Conservation (phyloP, 768 basidiomycete genomes). For the Pulveroboletus frians region DNA sequence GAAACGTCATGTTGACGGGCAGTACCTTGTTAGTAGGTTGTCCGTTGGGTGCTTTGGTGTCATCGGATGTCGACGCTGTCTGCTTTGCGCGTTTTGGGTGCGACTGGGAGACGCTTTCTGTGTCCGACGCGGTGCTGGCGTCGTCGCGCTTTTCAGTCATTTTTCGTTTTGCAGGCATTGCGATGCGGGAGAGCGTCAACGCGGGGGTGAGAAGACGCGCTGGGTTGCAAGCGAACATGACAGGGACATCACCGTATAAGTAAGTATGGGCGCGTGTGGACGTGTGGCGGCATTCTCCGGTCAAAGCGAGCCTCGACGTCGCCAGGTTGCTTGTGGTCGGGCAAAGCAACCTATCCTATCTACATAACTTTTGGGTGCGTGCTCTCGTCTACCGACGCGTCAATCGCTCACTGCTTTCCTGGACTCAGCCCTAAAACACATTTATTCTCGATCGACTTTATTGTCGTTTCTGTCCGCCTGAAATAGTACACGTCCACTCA, state of each 20-base stretch:
- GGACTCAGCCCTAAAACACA: not conserved
- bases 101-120: conserved; percentile 24
- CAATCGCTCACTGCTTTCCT: not conserved
- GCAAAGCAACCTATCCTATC: not conserved
- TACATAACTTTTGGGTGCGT: not conserved
- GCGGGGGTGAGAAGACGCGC: conserved; percentile 1
- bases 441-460: not conserved
- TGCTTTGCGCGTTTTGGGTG: conserved; percentile 26
- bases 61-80: conserved; percentile 14
- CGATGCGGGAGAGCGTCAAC: not conserved
- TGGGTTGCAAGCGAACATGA: not conserved
- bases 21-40: conserved; percentile 74
- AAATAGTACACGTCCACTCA: not conserved
- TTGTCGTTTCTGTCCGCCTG: not conserved
- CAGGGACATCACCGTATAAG: conserved; percentile 4
- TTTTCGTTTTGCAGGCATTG: conserved; percentile 32
- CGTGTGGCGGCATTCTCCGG: conserved; percentile 3
- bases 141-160: conserved; percentile 32
- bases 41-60: conserved; percentile 33
- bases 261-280: conserved; percentile 18
- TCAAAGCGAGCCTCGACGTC: conserved; percentile 3
- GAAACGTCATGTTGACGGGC: conserved; percentile 57
- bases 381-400: not conserved
- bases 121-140: conserved; percentile 26
- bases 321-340: not conserved